Evolutionary conservation across 352 stramenopile genomes (phyloP).

Genomic region (Globisporangium canariense): DNA sequence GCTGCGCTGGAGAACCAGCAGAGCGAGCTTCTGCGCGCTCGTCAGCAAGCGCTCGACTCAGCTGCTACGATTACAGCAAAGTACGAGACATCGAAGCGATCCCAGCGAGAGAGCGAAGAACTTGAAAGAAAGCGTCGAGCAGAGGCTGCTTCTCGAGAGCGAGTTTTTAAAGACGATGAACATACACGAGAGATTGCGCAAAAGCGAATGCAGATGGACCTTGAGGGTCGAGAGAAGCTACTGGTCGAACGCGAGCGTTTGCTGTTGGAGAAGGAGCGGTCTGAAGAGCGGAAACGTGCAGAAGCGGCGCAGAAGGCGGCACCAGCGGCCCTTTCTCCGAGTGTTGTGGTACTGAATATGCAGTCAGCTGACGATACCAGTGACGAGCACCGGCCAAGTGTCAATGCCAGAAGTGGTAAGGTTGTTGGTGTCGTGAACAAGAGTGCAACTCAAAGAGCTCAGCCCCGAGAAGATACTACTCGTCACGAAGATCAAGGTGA

Average conservation of each 20-base stretch:
- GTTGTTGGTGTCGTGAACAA: constrained; percentile 21
- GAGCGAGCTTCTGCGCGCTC: constrained; percentile 42
- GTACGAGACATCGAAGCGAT: constrained; percentile 40
- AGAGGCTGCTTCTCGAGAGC: constrained; percentile 30
- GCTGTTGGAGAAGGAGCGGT: constrained; percentile 43
- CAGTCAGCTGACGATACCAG: constrained; percentile 35
- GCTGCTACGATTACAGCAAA: constrained; percentile 42
- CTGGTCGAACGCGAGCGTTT: constrained; percentile 44
- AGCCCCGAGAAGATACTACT: constrained; percentile 20
- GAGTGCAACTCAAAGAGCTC: background rate
- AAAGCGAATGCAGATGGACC: constrained; percentile 41
- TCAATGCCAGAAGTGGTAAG: constrained; percentile 18
- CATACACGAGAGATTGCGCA: constrained; percentile 27
- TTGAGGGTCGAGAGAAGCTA: constrained; percentile 53
- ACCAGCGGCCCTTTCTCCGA: constrained; percentile 22
- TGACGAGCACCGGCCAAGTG: constrained; percentile 21
- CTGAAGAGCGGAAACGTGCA: constrained; percentile 23
- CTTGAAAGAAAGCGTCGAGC: constrained; percentile 25
- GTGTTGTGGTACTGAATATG: constrained; percentile 62
- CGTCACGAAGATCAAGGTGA: constrained; percentile 13
- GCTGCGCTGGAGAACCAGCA: constrained; percentile 56
- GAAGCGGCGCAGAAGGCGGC: constrained; percentile 11
- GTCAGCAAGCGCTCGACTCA: constrained; percentile 47
- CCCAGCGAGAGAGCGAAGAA: constrained; percentile 33
- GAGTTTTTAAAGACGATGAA: constrained; percentile 40